Evolutionary conservation across 805 yeast species (phyloP), one percentile per base, ranked within the genome.

Genomic region (Candida sphagnicola): DNA sequence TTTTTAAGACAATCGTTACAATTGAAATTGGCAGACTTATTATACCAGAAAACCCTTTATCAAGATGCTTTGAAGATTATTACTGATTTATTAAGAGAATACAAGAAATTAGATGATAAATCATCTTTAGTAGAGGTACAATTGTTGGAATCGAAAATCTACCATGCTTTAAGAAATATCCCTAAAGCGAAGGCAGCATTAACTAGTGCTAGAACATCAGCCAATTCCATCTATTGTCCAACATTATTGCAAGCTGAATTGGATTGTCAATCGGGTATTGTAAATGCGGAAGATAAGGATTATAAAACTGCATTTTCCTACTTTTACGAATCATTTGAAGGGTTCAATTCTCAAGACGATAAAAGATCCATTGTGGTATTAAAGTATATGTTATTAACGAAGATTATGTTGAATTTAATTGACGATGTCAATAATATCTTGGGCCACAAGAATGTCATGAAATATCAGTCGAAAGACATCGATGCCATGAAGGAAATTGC

Each of bases 401-500:
- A 93, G 66, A 85, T 93, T 57, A 93, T 93, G 99, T 70, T 88
- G 51, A 88, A 87, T 54, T 66, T 83, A 52, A 77, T 86, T 33
- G 93, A 85, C 52, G 99, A 93, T 53, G 85, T 90, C 31, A 86
- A 85, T 51, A 75, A 78, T 48, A 77, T 93, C 37, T 69, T 93
- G 53, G 73, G 74, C 45, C 82, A 85, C 60, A 91, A 93, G 48
- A 73, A 72, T 41, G 74, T 66, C 11, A 62, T 72, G 41, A 85
- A 86, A 57, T 85, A 80, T 56, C 82, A 85, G 44, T 85, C 91
- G 11, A 80, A 78, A 40, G 95, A 87, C 38, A 84, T 93, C 44
- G 98, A 93, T 52, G 96, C 98, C 13, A 90, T 93, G 95, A 86
- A 83, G 60, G 85, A 96, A 2, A 86, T 93, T 46, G 85, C 98